These are phyloP conservation scores for Rutstroemia sydowiana DNA, from an alignment of 2,329 filamentous ascomycete genomes.

Conservation along the genomic window DNA sequence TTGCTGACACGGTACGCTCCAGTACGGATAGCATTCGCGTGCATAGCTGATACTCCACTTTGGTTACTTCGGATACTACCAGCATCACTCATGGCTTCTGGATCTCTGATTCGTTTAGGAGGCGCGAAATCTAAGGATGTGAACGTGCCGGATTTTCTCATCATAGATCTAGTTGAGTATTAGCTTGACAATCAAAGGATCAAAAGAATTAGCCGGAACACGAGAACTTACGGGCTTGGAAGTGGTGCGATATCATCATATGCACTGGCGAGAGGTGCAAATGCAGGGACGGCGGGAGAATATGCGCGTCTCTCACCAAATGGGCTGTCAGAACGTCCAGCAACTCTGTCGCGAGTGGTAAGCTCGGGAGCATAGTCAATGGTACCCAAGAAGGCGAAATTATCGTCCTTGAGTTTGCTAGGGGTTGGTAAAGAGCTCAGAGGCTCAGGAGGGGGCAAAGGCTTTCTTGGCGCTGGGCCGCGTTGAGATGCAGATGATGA, in stretches of 20 bases:
- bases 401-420: conserved; percentile 74
- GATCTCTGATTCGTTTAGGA: conserved; percentile 63
- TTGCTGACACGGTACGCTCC: conserved; percentile 65
- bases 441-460: conserved; percentile 63
- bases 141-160: conserved; percentile 73
- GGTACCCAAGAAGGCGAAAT: conserved; percentile 58
- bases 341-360: conserved; percentile 56
- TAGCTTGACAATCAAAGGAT: conserved; percentile 20
- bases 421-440: conserved; percentile 78
- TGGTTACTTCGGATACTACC: conserved; percentile 60
- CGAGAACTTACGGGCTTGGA: conserved; percentile 75
- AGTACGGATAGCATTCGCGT: conserved; percentile 53
- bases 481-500: conserved; percentile 54
- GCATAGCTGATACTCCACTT: conserved; percentile 52
- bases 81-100: conserved; percentile 52
- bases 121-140: conserved; percentile 76
- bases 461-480: conserved; percentile 38
- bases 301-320: conserved; percentile 63
- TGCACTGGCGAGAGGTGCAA: conserved; percentile 71
- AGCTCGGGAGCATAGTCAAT: conserved; percentile 83
- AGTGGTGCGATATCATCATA: conserved; percentile 82
- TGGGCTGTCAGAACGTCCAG: conserved; percentile 61
- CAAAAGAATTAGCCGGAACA: conserved; percentile 25
- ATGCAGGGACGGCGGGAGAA: conserved; percentile 62
- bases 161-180: conserved; percentile 47